Base-by-base conservation (phyloP, 768 basidiomycete genomes). In the Suillus weaverae region DNA sequence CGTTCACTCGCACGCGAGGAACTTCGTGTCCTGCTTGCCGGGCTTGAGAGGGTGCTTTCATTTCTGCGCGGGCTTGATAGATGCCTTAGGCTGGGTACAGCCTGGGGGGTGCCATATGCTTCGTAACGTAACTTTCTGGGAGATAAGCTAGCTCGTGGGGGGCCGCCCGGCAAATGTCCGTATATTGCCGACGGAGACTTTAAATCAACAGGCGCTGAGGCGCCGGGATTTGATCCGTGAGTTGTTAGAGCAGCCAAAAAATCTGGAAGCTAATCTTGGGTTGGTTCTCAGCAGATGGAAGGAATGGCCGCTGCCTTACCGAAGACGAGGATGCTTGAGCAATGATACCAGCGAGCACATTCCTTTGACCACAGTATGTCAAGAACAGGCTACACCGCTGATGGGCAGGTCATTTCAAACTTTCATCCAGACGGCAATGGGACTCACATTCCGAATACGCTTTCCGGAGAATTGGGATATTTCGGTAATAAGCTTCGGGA, bases 331-430 rank as follows among this genome's bases (percentile, higher is more conserved):
- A 72, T 35, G 85, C 82, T n/a, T 71, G 77, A 4, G 78, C 73
- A 46, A 89, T 69, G 56, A 89, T 81, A 14, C 80, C 75, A 22
- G 73, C 65, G 22, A 93, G 81, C 6, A 77, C 66, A 11, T 78
- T 73, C 67, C 79, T 82, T 62, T 88, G 77, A 22, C 74, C 71
- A 8, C 77, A 78, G 18, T 90, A 75, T 13, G 75, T 77, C 36
- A 86, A 68, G 71, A 94, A 92, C 72, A 91, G 87, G 32, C 85
- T 81, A 70, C 90, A 92, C 62, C 91, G 85, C 92, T 94, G 69
- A 39, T 59, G 26, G 57, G 11, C 5, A 30, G 16, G 57, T 59
- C 39, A 59, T 41, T 11, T 41, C 3, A 3, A 36, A 6, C 18
- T 30, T 30, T 41, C 26, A 18, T 56, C 36, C 16, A 30, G 10